Evolutionary conservation across 257 asterid species (phyloP), one percentile per base, ranked within the genome.

Genomic region (Solanum tarijense): DNA sequence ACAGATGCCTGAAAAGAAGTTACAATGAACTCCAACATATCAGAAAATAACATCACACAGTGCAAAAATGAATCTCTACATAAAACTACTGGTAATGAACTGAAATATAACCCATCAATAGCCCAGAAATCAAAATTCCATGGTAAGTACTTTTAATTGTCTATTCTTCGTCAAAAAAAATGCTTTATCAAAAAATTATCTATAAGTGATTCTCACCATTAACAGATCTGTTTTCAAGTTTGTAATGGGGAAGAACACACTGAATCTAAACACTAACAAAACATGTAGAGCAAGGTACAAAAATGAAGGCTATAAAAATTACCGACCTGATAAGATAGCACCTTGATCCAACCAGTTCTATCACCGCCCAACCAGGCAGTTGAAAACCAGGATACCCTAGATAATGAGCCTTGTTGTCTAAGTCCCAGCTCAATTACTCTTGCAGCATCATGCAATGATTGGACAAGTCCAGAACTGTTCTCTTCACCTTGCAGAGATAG

Each of bases 321-420:
- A 89, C 90, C 81, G 52, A 96, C 99, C 99, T 97, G 99, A 92
- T 97, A 97, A 58, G 99, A 94, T 78, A 97, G 92, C 79, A 86
- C 95, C 93, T 95, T 97, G 68, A 92, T 92, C 99, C 99, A 97
- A 76, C 95, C 94, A 92, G 89, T 91, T 89, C 89, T 95, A 92
- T 96, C 99, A 88, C 91, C 93, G 71, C 99, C 98, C 83, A 94
- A 95, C 99, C 99, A 97, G 73, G 96, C 93, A 89, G 95, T 91
- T 83, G 99, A 93, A 92, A 97, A 95, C 99, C 99, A 97, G 38
- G 94, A 91, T 25, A 87, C 88, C 90, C 94, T 96, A n/a, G 97
- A 95, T 83, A 73, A 85, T 79, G 94, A 90, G 88, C 88, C 92
- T 35, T 92, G 93, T 90, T 96, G 94, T 93, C 91, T 95, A 87